Evolutionary conservation across 768 basidiomycete species (phyloP), one percentile per base, ranked within the genome.

Genomic region (Pulveroboletus sp.): DNA sequence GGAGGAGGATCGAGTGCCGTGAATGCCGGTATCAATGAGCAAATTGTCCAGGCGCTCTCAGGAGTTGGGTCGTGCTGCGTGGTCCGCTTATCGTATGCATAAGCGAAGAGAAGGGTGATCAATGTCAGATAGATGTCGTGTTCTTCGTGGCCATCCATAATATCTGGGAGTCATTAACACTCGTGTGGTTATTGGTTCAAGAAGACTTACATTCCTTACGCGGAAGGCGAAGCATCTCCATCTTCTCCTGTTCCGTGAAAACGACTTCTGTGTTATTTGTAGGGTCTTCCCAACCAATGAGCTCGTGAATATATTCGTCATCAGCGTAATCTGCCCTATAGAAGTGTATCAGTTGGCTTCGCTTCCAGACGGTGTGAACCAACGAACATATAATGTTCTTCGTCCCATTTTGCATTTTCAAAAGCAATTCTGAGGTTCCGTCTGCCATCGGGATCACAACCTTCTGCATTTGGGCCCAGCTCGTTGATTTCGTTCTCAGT

Each of bases 41-140:
- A 77, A 45, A 93, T 75, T 2, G 91, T 93, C 90, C 90, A 93
- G 13, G 87, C 85, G 63, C 90, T 92, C 67, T 93, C 91, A 7
- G 88, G 77, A 3, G 86, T 90, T n/a, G 89, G 81, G 52, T 93
- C 90, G 41, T 76, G 73, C 53, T 85, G 82, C 0, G 83, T 89
- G 5, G 85, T 89, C 34, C 89, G 82, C 43, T 78, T 74, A 53
- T 93, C 90, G 63, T 93, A 93, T 5, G 81, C 78, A 60, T 85
- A 84, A n/a, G 88, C 76, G 68, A 90, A 90, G 17, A 93, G 76
- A 9, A 93, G 60, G 6, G 83, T 80, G 48, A 85, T 62, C 29
- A 92, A 74, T 0, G 82, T 83, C 45, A 88, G 71, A 65, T 90
- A 86, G 24, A 91, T 74, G 29, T 73, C 65, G 51, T 78, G 80